Evolutionary conservation across 1,284 basidiomycete genomes (phyloP).

Genomic region (Cryptococcus sp.): DNA sequence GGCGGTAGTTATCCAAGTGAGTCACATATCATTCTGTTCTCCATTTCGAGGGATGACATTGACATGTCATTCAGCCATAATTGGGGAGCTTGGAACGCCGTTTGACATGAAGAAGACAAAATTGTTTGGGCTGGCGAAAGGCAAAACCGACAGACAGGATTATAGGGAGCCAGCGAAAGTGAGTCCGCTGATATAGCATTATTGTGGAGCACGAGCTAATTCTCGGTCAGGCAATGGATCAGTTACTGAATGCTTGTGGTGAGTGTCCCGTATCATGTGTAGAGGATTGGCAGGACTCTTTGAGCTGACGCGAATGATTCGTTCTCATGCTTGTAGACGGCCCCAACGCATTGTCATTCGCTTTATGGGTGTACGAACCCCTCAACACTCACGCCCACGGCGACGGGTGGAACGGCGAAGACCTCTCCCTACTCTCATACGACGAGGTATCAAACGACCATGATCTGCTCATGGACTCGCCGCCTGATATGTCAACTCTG

Average conservation of each 20-base stretch:
- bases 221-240: conserved; percentile 70
- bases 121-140: conserved; percentile 33
- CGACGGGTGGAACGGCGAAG: conserved; percentile 93
- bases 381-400: conserved; percentile 77
- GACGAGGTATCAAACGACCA: conserved; percentile 63
- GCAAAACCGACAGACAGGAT: conserved; percentile 54
- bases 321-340: conserved; percentile 59
- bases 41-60: background rate
- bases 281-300: too few species aligned
- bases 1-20: conserved; percentile 34
- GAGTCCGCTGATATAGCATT: background rate
- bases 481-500: conserved; percentile 54
- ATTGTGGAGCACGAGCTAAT: background rate
- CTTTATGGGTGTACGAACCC: conserved; percentile 88
- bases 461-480: conserved; percentile 21
- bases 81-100: conserved; percentile 40
- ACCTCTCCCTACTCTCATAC: conserved; percentile 80
- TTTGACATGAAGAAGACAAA: conserved; percentile 43
- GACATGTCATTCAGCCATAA: conserved; percentile 14
- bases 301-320: conserved; percentile 65
- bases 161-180: conserved; percentile 65
- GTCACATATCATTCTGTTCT: background rate
- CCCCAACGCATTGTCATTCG: conserved; percentile 74
- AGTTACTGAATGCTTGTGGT: conserved; percentile 77
- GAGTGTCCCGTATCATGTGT: conserved; percentile 6